Conservation (phyloP, 2,329 filamentous ascomycete genomes). For the Epichloe coenophiala region DNA sequence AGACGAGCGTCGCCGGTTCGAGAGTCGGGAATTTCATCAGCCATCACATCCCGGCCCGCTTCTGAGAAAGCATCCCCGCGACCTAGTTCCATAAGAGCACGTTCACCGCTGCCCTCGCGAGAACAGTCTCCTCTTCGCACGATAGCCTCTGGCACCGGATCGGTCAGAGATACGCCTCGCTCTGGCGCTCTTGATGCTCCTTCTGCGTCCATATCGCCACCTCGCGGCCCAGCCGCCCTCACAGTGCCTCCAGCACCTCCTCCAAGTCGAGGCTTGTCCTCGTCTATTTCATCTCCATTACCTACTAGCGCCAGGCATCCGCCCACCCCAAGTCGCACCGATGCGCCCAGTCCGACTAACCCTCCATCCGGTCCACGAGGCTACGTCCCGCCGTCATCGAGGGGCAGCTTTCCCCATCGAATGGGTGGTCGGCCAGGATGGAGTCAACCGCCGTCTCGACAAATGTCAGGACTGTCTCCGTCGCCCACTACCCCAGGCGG, state of each 20-base stretch:
- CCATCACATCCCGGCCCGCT: conserved; percentile 34
- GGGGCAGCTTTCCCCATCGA: conserved; percentile 31
- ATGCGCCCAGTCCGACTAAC: conserved; percentile 31
- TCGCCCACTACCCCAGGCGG: conserved; percentile 27
- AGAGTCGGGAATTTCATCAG: conserved; percentile 36
- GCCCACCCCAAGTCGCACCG: conserved; percentile 23
- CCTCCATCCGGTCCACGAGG: conserved; percentile 42
- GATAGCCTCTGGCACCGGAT: conserved; percentile 10
- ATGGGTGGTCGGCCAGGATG: conserved; percentile 34
- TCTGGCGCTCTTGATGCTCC: conserved; percentile 16
- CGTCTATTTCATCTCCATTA: conserved; percentile 22
- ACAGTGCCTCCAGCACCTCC: conserved; percentile 35
- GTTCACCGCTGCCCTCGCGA: conserved; percentile 33
- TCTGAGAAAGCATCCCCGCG: conserved; percentile 42
- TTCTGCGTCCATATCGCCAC: conserved; percentile 30
- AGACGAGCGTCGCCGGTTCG: conserved; percentile 35
- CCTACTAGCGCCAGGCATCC: conserved; percentile 20
- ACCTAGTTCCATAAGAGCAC: conserved; percentile 29
- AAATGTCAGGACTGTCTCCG: conserved; percentile 20
- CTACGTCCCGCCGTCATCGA: conserved; percentile 29
- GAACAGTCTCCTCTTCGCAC: conserved; percentile 23
- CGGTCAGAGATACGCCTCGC: conserved; percentile 16
- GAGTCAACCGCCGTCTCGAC: conserved; percentile 21
- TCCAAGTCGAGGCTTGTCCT: conserved; percentile 24
- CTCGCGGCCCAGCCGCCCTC: conserved; percentile 40